These are phyloP conservation scores for Bjerkandera adusta DNA, from an alignment of 1,284 basidiomycete species.

Conservation along the genomic window DNA sequence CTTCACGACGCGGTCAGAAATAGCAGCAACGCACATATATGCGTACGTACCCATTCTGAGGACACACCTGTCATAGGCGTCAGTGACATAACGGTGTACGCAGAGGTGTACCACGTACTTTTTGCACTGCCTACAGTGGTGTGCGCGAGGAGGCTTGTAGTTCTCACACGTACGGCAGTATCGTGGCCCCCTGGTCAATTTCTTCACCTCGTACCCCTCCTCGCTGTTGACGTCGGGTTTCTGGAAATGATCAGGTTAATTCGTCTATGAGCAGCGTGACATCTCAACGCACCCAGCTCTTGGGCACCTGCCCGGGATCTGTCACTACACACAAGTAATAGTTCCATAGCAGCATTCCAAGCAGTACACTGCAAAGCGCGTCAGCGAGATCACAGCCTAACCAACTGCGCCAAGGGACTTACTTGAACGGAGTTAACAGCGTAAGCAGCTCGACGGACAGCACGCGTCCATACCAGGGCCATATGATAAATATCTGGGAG, in stretches of 20 bases:
- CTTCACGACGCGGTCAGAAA: slow-evolving; percentile 34
- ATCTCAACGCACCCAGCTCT: slow-evolving; percentile 68
- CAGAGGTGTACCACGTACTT: slow-evolving; percentile 47
- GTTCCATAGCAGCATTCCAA: slow-evolving; percentile 82
- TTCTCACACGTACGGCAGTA: slow-evolving; percentile 79
- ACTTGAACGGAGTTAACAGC: slow-evolving; percentile 90
- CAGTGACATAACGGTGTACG: too few species aligned
- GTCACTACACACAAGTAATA: slow-evolving; percentile 81
- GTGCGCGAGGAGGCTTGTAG: slow-evolving; percentile 77
- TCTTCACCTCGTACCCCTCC: slow-evolving; percentile 86
- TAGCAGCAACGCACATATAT: background rate
- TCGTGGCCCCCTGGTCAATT: slow-evolving; percentile 73
- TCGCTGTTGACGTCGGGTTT: slow-evolving; percentile 66
- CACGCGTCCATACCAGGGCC: slow-evolving; percentile 84
- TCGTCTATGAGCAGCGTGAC: slow-evolving; percentile 5
- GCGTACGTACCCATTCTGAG: slow-evolving; percentile 69
- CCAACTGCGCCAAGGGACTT: too few species aligned
- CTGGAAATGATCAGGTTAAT: slow-evolving; percentile 37
- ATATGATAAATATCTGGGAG: slow-evolving; percentile 86
- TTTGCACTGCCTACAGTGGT: slow-evolving; percentile 88
- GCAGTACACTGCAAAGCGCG: slow-evolving; percentile 52
- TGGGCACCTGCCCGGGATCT: slow-evolving; percentile 83
- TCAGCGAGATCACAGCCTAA: too few species aligned
- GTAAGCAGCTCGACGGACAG: slow-evolving; percentile 70
- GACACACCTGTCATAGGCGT: slow-evolving; percentile 53